Evolutionary conservation across 345 rosid genomes (phyloP), one percentile per base, ranked within the genome.

Genomic region (Eucalyptus brandiana): DNA sequence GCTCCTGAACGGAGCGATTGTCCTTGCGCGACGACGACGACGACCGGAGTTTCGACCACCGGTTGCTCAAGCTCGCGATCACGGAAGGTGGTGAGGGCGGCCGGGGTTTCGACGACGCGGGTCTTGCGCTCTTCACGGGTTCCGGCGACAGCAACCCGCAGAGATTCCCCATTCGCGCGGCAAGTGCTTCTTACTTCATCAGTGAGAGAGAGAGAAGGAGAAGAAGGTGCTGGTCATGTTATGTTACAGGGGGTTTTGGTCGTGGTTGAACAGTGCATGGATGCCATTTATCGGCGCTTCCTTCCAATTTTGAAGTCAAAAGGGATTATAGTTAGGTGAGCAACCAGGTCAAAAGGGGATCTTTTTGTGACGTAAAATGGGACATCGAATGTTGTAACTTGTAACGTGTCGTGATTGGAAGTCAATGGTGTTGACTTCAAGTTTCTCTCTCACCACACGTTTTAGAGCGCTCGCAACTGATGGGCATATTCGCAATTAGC

Each of bases 11-110:
- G 91, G 93, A 85, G 42, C 96, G 90, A 87, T 97, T 95, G 90
- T 94, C 91, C 40, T 53, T 80, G 60, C 94, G 94, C 76, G 95
- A 11, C 47, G 85, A 72, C 81, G 81, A 69, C 23, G 69, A 30
- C 86, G 99, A 95, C 92, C 96, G 97, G 87, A 92, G 91, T 89
- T 99, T 94, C 72, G 67, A 90, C 96, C 94, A 94, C 24, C 96
- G 94, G 90, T 88, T 91, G 87, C 93, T 91, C 80, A 90, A 26
- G 89, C 86, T 34, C 72, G 91, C 69, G 87, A 86, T 86, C 50
- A 62, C 37, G 51, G 48, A 26, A 40, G 49, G 28, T 26, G 88
- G 37, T 54, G 91, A 32, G 88, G 56, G 72, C 91, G 92, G 23
- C 93, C 91, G 47, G 16, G 47, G 5, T 40, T 76, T 92, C 92